A percentile compares a stretch with the other conserved stretches of the same genome.
phyloP scores from a whole-genome alignment of 441 rosid species.

The Jatropha podagrica region DNA sequence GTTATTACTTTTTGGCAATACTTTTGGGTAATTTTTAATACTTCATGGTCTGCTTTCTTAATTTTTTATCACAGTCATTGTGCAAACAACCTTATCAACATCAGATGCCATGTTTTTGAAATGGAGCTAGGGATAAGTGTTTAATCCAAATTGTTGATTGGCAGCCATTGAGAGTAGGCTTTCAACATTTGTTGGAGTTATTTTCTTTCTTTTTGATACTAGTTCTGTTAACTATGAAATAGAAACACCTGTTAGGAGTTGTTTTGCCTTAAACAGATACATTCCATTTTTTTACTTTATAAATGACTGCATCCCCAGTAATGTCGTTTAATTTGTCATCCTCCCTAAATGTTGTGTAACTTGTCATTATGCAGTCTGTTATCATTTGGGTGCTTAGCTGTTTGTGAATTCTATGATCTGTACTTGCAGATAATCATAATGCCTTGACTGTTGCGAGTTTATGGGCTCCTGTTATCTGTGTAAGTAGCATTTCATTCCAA shows the following conservation, averaged over 20 bases:
- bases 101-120: background rate
- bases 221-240: too few relatives aligned
- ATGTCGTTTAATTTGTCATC: slow-evolving; percentile 10
- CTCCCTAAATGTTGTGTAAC: background rate
- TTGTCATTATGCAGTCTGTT: slow-evolving; percentile 3
- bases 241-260: too few relatives aligned
- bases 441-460: slow-evolving; percentile 79
- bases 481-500: slow-evolving; percentile 48
- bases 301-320: background rate
- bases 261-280: background rate
- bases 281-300: background rate
- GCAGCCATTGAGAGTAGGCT: background rate
- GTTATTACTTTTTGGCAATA: background rate
- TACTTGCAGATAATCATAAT: slow-evolving; percentile 93
- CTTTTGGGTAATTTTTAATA: background rate
- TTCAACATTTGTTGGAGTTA: background rate
- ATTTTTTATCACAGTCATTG: background rate
- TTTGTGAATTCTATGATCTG: slow-evolving; percentile 19
- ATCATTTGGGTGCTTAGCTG: slow-evolving; percentile 10
- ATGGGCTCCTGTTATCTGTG: slow-evolving; percentile 95
- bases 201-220: too few relatives aligned
- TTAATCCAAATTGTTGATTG: background rate
- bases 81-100: background rate
- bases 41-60: background rate
- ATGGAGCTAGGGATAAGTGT: background rate